Evolutionary conservation across 495 filamentous ascomycete genomes (phyloP).

Genomic region (Cercophora newfieldiana): DNA sequence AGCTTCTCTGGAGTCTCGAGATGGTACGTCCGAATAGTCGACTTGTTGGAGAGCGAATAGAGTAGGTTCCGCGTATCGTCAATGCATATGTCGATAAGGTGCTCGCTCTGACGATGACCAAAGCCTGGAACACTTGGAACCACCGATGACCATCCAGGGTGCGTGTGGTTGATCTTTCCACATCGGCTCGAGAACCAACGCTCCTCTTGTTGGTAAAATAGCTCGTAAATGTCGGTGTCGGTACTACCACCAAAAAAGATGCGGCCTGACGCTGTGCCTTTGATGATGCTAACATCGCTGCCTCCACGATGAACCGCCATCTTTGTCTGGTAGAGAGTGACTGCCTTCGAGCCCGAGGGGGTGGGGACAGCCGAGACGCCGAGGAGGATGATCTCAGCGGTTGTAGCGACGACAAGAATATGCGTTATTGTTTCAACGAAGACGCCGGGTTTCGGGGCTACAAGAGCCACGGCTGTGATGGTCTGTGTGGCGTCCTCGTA

Average conservation of each 20-base stretch:
- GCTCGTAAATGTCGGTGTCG: slow-evolving; percentile 85
- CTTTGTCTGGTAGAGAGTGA: slow-evolving; percentile 78
- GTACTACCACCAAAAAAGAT: slow-evolving; percentile 86
- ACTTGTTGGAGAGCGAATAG: slow-evolving; percentile 84
- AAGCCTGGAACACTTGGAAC: slow-evolving; percentile 54
- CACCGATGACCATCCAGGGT: slow-evolving; percentile 70
- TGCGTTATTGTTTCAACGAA: slow-evolving; percentile 83
- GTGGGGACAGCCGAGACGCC: slow-evolving; percentile 66
- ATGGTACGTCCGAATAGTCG: slow-evolving; percentile 84
- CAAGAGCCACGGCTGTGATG: slow-evolving; percentile 82
- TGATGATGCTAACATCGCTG: slow-evolving; percentile 68
- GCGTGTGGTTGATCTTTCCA: slow-evolving; percentile 81
- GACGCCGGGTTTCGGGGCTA: slow-evolving; percentile 74
- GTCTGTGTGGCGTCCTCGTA: slow-evolving; percentile 85
- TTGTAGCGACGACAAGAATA: slow-evolving; percentile 85
- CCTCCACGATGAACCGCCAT: slow-evolving; percentile 75
- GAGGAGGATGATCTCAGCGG: slow-evolving; percentile 75
- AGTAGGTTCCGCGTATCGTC: slow-evolving; percentile 86
- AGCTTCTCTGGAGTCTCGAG: slow-evolving; percentile 58
- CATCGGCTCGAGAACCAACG: slow-evolving; percentile 88
- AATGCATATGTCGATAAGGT: slow-evolving; percentile 72
- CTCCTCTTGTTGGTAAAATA: slow-evolving; percentile 95
- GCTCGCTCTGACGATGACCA: slow-evolving; percentile 47
- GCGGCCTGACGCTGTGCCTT: slow-evolving; percentile 76
- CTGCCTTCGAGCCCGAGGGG: slow-evolving; percentile 62